Evolutionary conservation across 768 basidiomycete genomes (phyloP).

Genomic region (Tylopilus intermedius): DNA sequence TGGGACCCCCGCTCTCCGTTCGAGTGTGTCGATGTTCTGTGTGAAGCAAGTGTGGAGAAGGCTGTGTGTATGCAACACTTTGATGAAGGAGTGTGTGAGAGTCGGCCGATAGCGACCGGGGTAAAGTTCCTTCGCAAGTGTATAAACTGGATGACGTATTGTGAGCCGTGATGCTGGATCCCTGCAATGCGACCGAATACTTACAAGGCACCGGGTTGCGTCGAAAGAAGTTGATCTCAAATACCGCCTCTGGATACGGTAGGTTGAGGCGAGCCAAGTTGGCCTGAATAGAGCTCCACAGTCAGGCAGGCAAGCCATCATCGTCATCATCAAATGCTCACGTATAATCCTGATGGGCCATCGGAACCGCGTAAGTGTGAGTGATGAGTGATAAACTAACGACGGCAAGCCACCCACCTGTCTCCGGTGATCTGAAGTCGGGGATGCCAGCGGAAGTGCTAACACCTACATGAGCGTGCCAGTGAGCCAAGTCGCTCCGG

Average conservation of each 20-base stretch:
- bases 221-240: constrained; percentile 85
- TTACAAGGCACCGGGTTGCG: constrained; percentile 74
- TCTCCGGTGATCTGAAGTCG: constrained; percentile 83
- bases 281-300: constrained; percentile 40
- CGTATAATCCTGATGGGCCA: constrained; percentile 23
- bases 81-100: constrained; percentile 83
- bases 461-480: constrained; percentile 42
- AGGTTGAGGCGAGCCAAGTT: constrained; percentile 73
- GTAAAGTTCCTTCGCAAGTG: constrained; percentile 87
- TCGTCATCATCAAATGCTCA: constrained; percentile 11
- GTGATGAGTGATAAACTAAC: not conserved
- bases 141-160: constrained; percentile 58
- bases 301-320: not conserved
- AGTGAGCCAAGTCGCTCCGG: constrained; percentile 1
- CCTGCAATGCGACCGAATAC: constrained; percentile 18
- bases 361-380: not conserved
- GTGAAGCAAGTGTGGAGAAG: constrained; percentile 78
- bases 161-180: not conserved
- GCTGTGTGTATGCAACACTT: constrained; percentile 63
- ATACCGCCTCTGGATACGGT: constrained; percentile 94
- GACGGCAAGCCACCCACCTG: constrained; percentile 46
- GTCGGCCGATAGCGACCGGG: constrained; percentile 90
- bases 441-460: constrained; percentile 74
- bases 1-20: constrained; percentile 77
- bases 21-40: constrained; percentile 92